Base-by-base conservation (phyloP, 1,139 yeast species). In the Lodderomyces orthopsilosis region DNA sequence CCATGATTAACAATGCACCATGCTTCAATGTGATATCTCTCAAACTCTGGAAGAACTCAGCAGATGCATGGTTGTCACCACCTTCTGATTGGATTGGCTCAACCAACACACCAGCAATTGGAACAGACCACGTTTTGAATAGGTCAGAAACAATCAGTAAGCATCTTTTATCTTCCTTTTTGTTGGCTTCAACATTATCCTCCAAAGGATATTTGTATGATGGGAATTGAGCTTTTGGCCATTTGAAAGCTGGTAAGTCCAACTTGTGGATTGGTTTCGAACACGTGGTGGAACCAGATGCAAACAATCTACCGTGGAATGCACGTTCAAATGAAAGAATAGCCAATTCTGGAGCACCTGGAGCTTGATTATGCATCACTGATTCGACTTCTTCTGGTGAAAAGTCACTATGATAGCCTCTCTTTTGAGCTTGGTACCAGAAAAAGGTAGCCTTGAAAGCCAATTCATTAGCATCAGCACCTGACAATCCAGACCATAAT, bases 171-270 rank as follows among this genome's bases (percentile, higher is more conserved):
- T 85, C 94, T 65, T 85, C 93, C 38, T 67, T 65, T 41, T 66
- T 66, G 70, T 85, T 85, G 54, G 63, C 79, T 37, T 68, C 79
- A 40, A 56, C 76, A 58, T 79, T 60, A 47, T 74, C 68, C 46
- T 76, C 85, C 53, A 85, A 74, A 47, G 94, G 95, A 62, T 86
- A 86, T 65, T 81, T 70, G 66, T 84, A 80, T 39, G 76, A 58
- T 46, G 95, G 95, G 73, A 82, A 86, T 52, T 85, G 81, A 37
- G 94, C 93, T 64, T 83, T 84, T 59, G 95, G 95, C 95, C 95
- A 85, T 55, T 84, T 78, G 70, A 85, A 85, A 13, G 90, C 78
- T 47, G 95, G 95, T 63, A 85, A 79, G 60, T 85, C 95, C 63
- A 85, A 75, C 70, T 85, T 85, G 72, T 86, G 94, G 53, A 85